Base-by-base conservation (phyloP, 2,329 filamentous ascomycete species). In the Drechslera avenae region DNA sequence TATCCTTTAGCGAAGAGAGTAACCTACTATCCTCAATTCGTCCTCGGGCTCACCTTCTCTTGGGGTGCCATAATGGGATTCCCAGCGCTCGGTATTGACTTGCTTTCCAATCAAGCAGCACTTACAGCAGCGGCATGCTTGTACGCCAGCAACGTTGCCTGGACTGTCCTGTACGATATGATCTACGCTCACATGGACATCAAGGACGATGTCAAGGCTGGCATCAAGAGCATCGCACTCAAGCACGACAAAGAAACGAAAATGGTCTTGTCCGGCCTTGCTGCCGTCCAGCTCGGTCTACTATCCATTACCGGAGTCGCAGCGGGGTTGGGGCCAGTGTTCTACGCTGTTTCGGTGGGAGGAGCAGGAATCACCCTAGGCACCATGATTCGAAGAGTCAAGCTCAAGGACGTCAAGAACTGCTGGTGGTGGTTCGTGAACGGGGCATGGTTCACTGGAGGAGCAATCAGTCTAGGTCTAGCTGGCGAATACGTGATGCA, bases 161-260 rank as follows among this genome's bases (percentile, higher is more conserved):
- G 91, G 91, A 95, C 90, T 0, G 82, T 95, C 19, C 75, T 95
- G 32, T 96, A 95, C 72, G 91, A 96, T 71, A 95, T 94, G 85
- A 91, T 96, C 26, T 96, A 96, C 72, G 91, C 91, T 12, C 91
- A 95, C 70, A 93, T 94, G 86, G 91, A 96, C 65, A 88, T 93
- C 71, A 87, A 87, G 66, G 90, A 96, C 63, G 91, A 96, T 67
- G 85, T 81, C 54, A 91, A 91, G 72, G 90, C 87, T 0, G 91
- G 91, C 7, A 94, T 96, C 75, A 95, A 93, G 78, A 90, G 87
- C 66, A 94, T 95, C 62, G 91, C 89, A 1, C 78, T 95, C 32
- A 87, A 88, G 69, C 90, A 95, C 62, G 87, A 89, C 56, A 80
- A 83, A 4, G 82, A 91, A 54, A 92, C 90, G 1, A 95, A 94